Percentiles rank a stretch among this genome's conserved stretches.
Conservation (phyloP, 345 rosid species). For the Brassica juncea region DNA sequence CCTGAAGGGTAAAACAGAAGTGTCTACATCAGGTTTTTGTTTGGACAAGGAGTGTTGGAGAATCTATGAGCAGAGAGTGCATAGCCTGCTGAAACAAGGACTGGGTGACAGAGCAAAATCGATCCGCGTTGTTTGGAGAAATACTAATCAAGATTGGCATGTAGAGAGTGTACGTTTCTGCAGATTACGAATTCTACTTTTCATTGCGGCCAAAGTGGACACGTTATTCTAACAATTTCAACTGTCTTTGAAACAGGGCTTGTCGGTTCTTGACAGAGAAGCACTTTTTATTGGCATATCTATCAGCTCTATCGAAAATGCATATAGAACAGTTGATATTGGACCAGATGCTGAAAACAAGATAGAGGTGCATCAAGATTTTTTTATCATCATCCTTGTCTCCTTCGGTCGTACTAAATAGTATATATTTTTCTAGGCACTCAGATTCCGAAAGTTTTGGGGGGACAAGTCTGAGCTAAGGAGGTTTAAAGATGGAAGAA, state of each 20-base stretch:
- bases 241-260: slow-evolving; percentile 55
- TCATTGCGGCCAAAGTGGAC: not conserved
- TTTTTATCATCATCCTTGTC: slow-evolving; percentile 15
- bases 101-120: slow-evolving; percentile 74
- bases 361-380: slow-evolving; percentile 58
- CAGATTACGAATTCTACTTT: slow-evolving; percentile 1
- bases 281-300: slow-evolving; percentile 79
- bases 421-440: slow-evolving; percentile 50
- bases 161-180: slow-evolving; percentile 60
- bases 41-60: slow-evolving; percentile 94
- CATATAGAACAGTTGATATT: slow-evolving; percentile 76
- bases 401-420: slow-evolving; percentile 7
- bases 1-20: slow-evolving; percentile 55
- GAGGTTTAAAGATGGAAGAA: slow-evolving; percentile 90
- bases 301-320: slow-evolving; percentile 68
- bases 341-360: slow-evolving; percentile 93
- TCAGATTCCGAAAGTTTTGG: slow-evolving; percentile 76
- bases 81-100: slow-evolving; percentile 65
- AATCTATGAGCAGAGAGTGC: slow-evolving; percentile 72
- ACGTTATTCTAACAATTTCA: slow-evolving; percentile 13
- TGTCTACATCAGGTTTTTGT: slow-evolving; percentile 63
- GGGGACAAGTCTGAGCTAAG: slow-evolving; percentile 90
- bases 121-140: slow-evolving; percentile 83
- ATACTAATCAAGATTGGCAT: slow-evolving; percentile 52
- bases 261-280: slow-evolving; percentile 58